Evolutionary conservation across 2,329 filamentous ascomycete species (phyloP).

Genomic region (Alternaria longipes): DNA sequence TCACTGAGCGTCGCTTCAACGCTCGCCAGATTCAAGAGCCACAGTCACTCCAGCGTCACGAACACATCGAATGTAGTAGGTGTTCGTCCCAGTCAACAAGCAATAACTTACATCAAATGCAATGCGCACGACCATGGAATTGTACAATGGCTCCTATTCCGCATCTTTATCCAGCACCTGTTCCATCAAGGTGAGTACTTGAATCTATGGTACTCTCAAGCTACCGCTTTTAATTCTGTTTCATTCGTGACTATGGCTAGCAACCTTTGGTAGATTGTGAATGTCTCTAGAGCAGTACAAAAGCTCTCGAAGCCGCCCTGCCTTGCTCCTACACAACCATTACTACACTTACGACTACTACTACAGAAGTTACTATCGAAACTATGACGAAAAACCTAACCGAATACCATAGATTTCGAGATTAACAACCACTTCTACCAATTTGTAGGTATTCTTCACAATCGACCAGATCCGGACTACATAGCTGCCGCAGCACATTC

Average conservation of each 20-base stretch:
- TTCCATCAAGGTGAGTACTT: background rate
- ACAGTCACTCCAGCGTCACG: too few relatives aligned
- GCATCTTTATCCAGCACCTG: rapidly evolving
- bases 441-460: background rate
- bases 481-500: background rate
- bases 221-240: background rate
- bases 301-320: background rate
- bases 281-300: background rate
- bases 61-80: too few relatives aligned
- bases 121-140: too few relatives aligned
- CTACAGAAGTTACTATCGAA: background rate
- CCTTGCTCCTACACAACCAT: background rate
- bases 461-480: rapidly evolving
- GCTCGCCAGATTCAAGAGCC: too few relatives aligned
- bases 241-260: background rate
- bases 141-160: too few relatives aligned
- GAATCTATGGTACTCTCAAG: background rate
- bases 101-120: too few relatives aligned
- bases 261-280: background rate
- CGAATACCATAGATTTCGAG: background rate
- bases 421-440: background rate
- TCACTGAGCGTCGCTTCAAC: too few relatives aligned
- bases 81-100: too few relatives aligned
- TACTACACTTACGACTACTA: background rate
- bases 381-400: too few relatives aligned